Conservation (phyloP, 2,329 filamentous ascomycete species). For the Trichoderma koningii region DNA sequence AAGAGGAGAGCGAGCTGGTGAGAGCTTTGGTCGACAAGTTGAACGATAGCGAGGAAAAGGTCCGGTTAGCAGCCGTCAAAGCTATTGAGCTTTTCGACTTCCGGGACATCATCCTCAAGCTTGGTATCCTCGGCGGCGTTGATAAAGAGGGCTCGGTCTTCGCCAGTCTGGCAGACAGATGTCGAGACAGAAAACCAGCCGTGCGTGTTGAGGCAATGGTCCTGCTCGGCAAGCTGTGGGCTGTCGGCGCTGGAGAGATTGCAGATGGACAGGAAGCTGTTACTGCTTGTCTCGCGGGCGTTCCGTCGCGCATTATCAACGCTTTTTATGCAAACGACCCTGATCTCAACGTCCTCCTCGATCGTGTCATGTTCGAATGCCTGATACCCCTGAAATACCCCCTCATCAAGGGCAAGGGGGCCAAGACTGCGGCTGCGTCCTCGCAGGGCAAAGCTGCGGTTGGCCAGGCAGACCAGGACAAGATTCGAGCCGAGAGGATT, state of each 20-base stretch:
- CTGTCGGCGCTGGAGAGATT: constrained; percentile 86
- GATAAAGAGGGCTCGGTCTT: constrained; percentile 77
- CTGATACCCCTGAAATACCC: constrained; percentile 90
- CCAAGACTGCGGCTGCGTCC: constrained; percentile 63
- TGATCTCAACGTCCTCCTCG: constrained; percentile 81
- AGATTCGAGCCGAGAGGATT: constrained; percentile 80
- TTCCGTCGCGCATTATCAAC: constrained; percentile 83
- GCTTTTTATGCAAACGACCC: constrained; percentile 87
- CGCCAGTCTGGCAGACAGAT: constrained; percentile 79
- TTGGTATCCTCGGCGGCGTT: constrained; percentile 75
- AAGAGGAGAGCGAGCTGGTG: constrained; percentile 77
- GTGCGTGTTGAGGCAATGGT: constrained; percentile 88
- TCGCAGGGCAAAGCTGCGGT: constrained; percentile 46
- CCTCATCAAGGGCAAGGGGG: constrained; percentile 59
- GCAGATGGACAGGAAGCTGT: constrained; percentile 78
- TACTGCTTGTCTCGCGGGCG: constrained; percentile 71
- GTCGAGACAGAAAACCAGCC: constrained; percentile 78
- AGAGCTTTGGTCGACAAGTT: constrained; percentile 77
- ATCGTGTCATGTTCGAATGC: constrained; percentile 82
- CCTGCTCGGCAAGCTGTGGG: constrained; percentile 84
- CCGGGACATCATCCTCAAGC: constrained; percentile 76
- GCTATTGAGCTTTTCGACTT: constrained; percentile 80
- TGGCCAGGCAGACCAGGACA: constrained; percentile 67
- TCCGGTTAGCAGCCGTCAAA: constrained; percentile 85
- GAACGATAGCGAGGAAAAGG: constrained; percentile 85